phyloP scores from a whole-genome alignment of 768 basidiomycete species.

The Mycena epipterygia region DNA sequence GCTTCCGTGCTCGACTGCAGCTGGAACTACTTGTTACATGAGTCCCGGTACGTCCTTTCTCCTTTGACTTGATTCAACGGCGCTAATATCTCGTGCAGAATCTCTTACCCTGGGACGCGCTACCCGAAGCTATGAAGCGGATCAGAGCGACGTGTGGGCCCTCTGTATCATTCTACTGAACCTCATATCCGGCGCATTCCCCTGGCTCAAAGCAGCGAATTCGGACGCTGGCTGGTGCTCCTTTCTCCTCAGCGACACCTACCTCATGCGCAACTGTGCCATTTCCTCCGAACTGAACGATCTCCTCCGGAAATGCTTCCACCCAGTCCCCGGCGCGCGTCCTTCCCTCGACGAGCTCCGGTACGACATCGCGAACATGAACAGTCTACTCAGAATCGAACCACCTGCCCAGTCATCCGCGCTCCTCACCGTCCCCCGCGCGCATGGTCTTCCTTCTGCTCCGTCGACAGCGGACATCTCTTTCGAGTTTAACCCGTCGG shows the following conservation, averaged over 20 bases:
- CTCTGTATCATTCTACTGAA: slow-evolving; percentile 70
- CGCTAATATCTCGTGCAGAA: too few species aligned
- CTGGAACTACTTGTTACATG: slow-evolving; percentile 38
- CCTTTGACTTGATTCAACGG: too few species aligned
- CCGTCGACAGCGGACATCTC: slow-evolving; percentile 13
- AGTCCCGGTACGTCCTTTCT: too few species aligned
- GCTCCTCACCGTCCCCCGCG: neutral
- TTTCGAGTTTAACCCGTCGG: slow-evolving; percentile 9
- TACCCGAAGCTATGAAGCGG: slow-evolving; percentile 28
- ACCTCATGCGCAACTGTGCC: slow-evolving; percentile 61
- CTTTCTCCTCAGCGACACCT: slow-evolving; percentile 60
- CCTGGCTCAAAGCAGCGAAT: slow-evolving; percentile 65
- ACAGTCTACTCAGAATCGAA: slow-evolving; percentile 51
- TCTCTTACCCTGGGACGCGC: neutral
- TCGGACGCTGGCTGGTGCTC: slow-evolving; percentile 62
- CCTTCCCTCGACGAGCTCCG: slow-evolving; percentile 60
- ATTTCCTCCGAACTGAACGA: too few species aligned
- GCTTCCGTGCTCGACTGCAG: slow-evolving; percentile 26
- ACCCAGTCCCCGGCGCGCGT: slow-evolving; percentile 55
- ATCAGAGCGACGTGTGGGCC: slow-evolving; percentile 60
- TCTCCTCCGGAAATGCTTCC: slow-evolving; percentile 65
- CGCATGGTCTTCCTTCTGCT: neutral
- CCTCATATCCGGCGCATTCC: slow-evolving; percentile 65
- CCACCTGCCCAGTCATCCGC: neutral
- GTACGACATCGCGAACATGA: slow-evolving; percentile 52